These are phyloP conservation scores for Eutrema yunnanense DNA, from an alignment of 345 rosid genomes.

Conservation along the genomic window DNA sequence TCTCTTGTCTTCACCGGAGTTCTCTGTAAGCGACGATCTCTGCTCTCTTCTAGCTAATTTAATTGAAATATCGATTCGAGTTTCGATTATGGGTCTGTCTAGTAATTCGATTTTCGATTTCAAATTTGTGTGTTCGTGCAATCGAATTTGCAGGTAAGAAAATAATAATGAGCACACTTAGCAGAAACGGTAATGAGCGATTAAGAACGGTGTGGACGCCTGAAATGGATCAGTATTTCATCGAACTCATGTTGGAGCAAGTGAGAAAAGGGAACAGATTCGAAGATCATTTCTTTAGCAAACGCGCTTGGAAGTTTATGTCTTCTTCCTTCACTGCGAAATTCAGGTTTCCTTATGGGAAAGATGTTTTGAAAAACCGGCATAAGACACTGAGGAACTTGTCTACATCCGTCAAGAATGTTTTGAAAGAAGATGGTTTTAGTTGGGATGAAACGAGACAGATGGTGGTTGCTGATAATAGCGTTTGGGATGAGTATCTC, in stretches of 20 bases:
- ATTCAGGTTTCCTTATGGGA: conserved; percentile 57
- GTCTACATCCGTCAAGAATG: conserved; percentile 51
- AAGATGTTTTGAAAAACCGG: conserved; percentile 66
- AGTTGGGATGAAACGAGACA: conserved; percentile 63
- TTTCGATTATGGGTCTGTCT: not conserved
- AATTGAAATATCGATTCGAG: not conserved
- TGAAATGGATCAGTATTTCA: conserved; percentile 82
- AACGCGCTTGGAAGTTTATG: conserved; percentile 86
- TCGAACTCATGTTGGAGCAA: conserved; percentile 66
- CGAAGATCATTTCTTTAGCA: conserved; percentile 70
- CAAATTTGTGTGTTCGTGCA: not conserved
- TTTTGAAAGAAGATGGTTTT: conserved; percentile 54
- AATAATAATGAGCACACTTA: not conserved
- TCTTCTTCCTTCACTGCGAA: conserved; percentile 50
- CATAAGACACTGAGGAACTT: conserved; percentile 61
- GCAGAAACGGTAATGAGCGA: conserved; percentile 32
- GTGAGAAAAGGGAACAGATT: conserved; percentile 60
- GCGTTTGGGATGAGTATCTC: conserved; percentile 63
- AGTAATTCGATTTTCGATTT: not conserved
- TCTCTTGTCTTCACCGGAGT: conserved; percentile 5
- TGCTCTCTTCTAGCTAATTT: not conserved
- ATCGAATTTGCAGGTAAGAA: conserved; percentile 18
- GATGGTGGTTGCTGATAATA: conserved; percentile 57
- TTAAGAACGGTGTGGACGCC: conserved; percentile 81
- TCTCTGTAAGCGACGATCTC: conserved; percentile 9